Evolutionary conservation across 257 asterid species (phyloP).

Genomic region (Catharanthus roseus): DNA sequence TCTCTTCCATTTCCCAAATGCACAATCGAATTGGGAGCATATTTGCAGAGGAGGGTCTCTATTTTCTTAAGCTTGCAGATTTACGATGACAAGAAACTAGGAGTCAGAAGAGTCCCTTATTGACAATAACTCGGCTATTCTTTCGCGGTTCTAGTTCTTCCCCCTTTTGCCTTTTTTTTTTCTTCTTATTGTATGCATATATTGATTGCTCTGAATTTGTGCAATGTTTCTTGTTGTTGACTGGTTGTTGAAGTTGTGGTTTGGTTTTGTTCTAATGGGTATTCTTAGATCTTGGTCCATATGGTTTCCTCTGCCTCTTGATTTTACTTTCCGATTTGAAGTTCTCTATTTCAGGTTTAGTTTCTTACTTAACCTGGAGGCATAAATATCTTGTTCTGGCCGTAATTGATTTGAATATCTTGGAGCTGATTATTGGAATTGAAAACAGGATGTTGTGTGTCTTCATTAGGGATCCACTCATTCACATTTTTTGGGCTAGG

Average conservation of each 20-base stretch:
- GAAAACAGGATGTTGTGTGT: too few species aligned
- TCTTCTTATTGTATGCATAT: not conserved
- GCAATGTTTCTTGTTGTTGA: not conserved
- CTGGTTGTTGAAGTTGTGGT: not conserved
- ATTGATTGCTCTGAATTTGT: not conserved
- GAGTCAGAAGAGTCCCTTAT: not conserved
- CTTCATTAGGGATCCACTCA: not conserved
- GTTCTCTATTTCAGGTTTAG: not conserved
- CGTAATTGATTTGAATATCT: not conserved
- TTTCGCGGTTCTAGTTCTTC: not conserved
- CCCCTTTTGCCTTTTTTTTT: not conserved
- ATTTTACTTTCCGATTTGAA: not conserved
- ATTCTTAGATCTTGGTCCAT: not conserved
- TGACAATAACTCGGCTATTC: not conserved
- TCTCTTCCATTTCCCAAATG: not conserved
- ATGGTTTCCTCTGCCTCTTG: not conserved
- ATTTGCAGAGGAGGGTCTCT: constrained; percentile 4
- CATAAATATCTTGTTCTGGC: not conserved
- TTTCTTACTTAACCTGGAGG: not conserved
- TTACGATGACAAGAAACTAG: constrained; percentile 3
- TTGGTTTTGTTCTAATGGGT: not conserved
- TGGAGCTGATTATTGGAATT: not conserved
- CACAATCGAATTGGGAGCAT: not conserved
- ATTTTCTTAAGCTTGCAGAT: constrained; percentile 1
- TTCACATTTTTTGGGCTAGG: not conserved